Conservation (phyloP, 768 basidiomycete genomes). For the Mycena filopes region DNA sequence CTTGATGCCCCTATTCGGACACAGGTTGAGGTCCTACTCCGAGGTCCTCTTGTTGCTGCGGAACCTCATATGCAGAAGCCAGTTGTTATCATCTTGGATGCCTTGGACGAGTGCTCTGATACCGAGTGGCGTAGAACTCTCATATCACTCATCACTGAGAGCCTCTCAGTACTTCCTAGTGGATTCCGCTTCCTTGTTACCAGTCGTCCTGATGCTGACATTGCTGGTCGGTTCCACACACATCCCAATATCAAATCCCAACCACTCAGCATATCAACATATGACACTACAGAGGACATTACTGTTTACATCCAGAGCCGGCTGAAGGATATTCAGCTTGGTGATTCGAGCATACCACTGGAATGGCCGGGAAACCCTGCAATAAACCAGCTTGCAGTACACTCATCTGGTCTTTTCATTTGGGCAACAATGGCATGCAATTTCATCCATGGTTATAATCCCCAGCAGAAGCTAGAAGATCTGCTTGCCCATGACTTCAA, state of each 20-base stretch:
- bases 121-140: conserved; percentile 20
- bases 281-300: conserved; percentile 16
- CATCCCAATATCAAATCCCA: not conserved
- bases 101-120: conserved; percentile 37
- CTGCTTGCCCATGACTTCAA: not conserved
- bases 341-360: not conserved
- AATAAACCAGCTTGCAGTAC: conserved; percentile 17
- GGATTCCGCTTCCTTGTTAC: conserved; percentile 37
- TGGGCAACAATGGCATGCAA: conserved; percentile 37
- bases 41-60: not conserved
- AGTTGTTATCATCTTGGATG: conserved; percentile 38
- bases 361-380: conserved; percentile 30
- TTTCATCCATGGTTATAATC: conserved; percentile 20
- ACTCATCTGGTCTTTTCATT: conserved; percentile 35
- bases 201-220: conserved; percentile 31
- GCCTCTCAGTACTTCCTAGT: conserved; percentile 22
- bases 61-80: conserved; percentile 4
- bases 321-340: not conserved
- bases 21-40: not conserved
- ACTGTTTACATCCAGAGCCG: conserved; percentile 6
- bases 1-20: conserved; percentile 4
- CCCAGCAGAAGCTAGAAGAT: not conserved
- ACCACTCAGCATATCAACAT: not conserved
- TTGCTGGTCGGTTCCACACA: conserved; percentile 15
- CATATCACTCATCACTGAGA: conserved; percentile 23